A percentile compares a stretch with the other conserved stretches of the same genome.
Conservation (phyloP, 805 yeast species). For the Candida xiaguanensis region DNA sequence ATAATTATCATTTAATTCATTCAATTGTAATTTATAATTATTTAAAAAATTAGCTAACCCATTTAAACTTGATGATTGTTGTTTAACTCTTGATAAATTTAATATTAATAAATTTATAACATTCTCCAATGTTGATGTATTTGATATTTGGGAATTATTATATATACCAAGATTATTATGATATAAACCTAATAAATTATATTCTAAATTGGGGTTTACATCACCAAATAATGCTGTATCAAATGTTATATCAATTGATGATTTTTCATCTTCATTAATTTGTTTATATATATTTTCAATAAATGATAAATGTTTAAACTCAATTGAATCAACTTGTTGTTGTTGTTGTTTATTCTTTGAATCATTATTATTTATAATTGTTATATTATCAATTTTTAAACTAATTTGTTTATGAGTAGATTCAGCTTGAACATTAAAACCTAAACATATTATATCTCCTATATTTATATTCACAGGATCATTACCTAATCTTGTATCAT, state of each 20-base stretch:
- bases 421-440: slow-evolving; percentile 76
- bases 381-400: slow-evolving; percentile 73
- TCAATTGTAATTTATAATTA: slow-evolving; percentile 37
- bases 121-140: slow-evolving; percentile 51
- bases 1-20: slow-evolving; percentile 23
- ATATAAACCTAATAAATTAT: slow-evolving; percentile 44
- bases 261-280: slow-evolving; percentile 17
- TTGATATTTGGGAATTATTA: slow-evolving; percentile 56
- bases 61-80: slow-evolving; percentile 53
- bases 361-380: slow-evolving; percentile 35
- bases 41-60: slow-evolving; percentile 53
- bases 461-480: slow-evolving; percentile 62
- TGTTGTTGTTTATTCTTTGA: too few species aligned
- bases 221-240: slow-evolving; percentile 65
- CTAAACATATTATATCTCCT: slow-evolving; percentile 90
- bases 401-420: slow-evolving; percentile 81
- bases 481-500: slow-evolving; percentile 62
- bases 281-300: slow-evolving; percentile 27
- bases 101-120: slow-evolving; percentile 52
- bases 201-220: slow-evolving; percentile 48
- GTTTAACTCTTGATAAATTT: slow-evolving; percentile 54
- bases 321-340: slow-evolving; percentile 17
- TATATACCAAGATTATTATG: slow-evolving; percentile 53
- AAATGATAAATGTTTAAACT: slow-evolving; percentile 32
- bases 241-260: slow-evolving; percentile 26